A percentile compares a stretch with the other conserved stretches of the same genome.
Evolutionary conservation across 129 eudicot genomes (phyloP).

Genomic region (Oenanthe sinensis): DNA sequence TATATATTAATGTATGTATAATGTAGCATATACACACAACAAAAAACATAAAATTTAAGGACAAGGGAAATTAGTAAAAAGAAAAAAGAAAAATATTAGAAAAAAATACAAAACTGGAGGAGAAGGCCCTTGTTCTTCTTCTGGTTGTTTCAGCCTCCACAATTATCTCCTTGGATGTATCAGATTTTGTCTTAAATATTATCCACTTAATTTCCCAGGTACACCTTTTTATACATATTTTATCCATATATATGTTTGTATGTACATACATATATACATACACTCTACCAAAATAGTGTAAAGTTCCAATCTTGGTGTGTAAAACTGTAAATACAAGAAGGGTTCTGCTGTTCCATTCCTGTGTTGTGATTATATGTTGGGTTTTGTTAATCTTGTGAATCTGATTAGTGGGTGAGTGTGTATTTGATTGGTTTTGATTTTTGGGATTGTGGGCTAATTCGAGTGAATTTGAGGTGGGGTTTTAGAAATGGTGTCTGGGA

Average conservation of each 20-base stretch:
- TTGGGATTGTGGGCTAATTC: not conserved
- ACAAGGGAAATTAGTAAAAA: not conserved
- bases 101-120: not conserved
- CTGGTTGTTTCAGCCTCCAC: slow-evolving; percentile 7
- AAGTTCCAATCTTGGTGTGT: slow-evolving; percentile 9
- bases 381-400: not conserved
- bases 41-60: not conserved
- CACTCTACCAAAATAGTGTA: not conserved
- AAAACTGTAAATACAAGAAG: not conserved
- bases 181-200: slow-evolving; percentile 5
- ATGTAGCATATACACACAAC: not conserved
- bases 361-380: not conserved
- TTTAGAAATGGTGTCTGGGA: slow-evolving; percentile 48
- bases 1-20: not conserved
- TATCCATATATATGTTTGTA: not conserved
- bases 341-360: not conserved
- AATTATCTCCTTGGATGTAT: not conserved
- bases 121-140: not conserved
- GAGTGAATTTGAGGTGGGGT: slow-evolving; percentile 12
- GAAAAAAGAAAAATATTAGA: not conserved
- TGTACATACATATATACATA: not conserved
- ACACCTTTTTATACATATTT: not conserved
- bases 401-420: not conserved
- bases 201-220: slow-evolving; percentile 7
- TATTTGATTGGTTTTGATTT: not conserved